These are phyloP conservation scores for Paraconiothyrium brasiliense DNA, from an alignment of 2,329 filamentous ascomycete species.

Conservation along the genomic window DNA sequence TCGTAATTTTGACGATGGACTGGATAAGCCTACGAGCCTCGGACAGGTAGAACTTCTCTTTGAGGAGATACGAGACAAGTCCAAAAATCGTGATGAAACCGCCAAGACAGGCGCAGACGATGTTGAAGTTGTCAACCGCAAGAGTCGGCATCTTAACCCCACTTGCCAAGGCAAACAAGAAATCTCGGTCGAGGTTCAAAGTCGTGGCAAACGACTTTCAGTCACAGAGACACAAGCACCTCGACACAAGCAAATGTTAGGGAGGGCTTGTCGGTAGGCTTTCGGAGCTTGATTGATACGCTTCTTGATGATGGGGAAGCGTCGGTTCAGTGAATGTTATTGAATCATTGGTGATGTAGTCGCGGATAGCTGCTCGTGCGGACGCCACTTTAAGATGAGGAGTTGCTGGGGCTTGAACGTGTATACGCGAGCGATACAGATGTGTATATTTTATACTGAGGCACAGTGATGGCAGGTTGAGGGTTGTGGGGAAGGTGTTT, in stretches of 20 bases:
- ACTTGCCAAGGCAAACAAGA: slow-evolving; percentile 21
- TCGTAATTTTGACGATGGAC: not conserved
- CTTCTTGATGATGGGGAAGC: slow-evolving; percentile 4
- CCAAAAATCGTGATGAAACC: slow-evolving; percentile 93
- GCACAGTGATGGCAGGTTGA: not conserved
- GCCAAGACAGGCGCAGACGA: slow-evolving; percentile 80
- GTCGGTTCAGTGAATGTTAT: slow-evolving; percentile 34
- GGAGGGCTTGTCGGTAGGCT: slow-evolving; percentile 16
- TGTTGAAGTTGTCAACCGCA: slow-evolving; percentile 80
- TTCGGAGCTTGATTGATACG: slow-evolving; percentile 7
- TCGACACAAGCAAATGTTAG: slow-evolving; percentile 27
- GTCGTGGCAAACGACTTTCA: not conserved
- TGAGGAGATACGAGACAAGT: slow-evolving; percentile 86
- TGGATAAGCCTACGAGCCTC: slow-evolving; percentile 75
- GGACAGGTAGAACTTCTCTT: slow-evolving; percentile 90
- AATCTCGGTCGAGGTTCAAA: not conserved
- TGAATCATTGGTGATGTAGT: slow-evolving; percentile 37
- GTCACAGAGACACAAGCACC: slow-evolving; percentile 3
- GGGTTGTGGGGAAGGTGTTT: not conserved
- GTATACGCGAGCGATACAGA: not conserved
- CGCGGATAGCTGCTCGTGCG: not conserved
- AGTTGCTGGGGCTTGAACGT: not conserved
- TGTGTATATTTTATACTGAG: not conserved
- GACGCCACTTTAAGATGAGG: slow-evolving; percentile 19
- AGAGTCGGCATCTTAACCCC: slow-evolving; percentile 65